Conservation (phyloP, 164 flowering plant genomes). For the Macadamia integrifolia region DNA sequence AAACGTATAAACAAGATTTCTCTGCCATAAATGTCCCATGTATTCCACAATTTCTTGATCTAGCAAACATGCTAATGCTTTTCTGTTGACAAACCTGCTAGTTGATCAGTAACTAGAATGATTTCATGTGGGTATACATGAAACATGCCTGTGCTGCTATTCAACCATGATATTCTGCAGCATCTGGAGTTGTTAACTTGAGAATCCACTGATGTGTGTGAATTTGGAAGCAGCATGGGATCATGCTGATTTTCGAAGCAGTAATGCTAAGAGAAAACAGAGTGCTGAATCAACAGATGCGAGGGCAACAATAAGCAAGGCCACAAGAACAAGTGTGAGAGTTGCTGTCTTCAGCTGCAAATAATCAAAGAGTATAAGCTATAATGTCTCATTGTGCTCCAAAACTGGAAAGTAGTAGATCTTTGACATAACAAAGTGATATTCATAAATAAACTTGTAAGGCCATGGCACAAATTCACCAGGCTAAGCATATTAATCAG, state of each 20-base stretch:
- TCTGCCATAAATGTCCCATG: too few relatives aligned
- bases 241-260: constrained; percentile 54
- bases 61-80: too few relatives aligned
- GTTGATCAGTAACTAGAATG: too few relatives aligned
- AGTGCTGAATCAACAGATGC: constrained; percentile 67
- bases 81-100: too few relatives aligned
- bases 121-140: too few relatives aligned
- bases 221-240: neutral
- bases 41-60: too few relatives aligned
- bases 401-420: neutral
- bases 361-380: neutral
- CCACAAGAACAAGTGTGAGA: constrained; percentile 76
- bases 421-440: neutral
- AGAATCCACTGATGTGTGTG: neutral
- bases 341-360: constrained; percentile 87
- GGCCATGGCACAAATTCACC: too few relatives aligned
- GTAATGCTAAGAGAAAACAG: constrained; percentile 47
- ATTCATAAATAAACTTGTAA: neutral
- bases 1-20: too few relatives aligned
- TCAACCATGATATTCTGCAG: neutral
- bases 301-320: constrained; percentile 65
- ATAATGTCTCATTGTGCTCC: neutral
- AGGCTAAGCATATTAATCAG: too few relatives aligned
- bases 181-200: neutral
- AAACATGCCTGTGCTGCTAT: too few relatives aligned